Conservation (phyloP, 331 rosid genomes). For the Cydonia oblonga region DNA sequence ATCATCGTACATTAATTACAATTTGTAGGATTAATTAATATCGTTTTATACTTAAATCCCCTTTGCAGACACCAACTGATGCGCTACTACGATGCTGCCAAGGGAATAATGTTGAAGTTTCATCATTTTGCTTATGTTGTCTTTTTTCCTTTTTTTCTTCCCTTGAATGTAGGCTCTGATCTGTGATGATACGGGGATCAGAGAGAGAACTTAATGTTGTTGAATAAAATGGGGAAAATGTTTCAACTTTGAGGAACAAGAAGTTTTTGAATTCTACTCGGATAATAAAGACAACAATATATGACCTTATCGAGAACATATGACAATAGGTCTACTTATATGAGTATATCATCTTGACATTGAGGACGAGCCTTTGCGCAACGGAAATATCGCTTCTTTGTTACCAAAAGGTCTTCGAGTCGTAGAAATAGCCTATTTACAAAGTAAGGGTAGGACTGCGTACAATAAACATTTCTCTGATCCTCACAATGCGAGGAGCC, state of each 20-base stretch:
- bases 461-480: too few species aligned
- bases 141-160: not conserved
- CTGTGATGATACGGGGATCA: not conserved
- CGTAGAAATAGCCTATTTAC: too few species aligned
- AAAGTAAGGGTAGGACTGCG: too few species aligned
- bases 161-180: constrained; percentile 1
- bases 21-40: not conserved
- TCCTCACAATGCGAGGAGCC: too few species aligned
- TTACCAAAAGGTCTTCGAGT: too few species aligned
- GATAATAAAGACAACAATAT: not conserved
- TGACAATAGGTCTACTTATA: not conserved
- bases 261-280: not conserved
- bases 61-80: constrained; percentile 15
- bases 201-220: not conserved
- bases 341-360: too few species aligned
- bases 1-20: not conserved
- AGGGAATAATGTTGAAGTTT: constrained; percentile 10
- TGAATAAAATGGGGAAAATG: constrained; percentile 2
- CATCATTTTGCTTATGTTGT: not conserved
- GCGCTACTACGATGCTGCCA: not conserved
- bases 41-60: not conserved
- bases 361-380: too few species aligned
- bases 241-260: not conserved
- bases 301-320: not conserved
- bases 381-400: too few species aligned